Conservation (phyloP, 495 filamentous ascomycete species). For the Penicillium flavigenum region DNA sequence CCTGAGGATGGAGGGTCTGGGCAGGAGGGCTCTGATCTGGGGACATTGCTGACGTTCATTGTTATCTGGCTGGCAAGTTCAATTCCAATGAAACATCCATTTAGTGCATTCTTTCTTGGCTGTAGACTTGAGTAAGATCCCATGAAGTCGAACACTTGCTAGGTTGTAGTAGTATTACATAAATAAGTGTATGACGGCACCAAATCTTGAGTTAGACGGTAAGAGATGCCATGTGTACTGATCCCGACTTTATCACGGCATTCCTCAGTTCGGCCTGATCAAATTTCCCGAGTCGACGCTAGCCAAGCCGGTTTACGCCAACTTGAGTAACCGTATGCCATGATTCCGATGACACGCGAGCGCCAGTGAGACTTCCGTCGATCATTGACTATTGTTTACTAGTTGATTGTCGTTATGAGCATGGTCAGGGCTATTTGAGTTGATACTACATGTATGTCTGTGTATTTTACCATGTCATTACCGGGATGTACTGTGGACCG, state of each 20-base stretch:
- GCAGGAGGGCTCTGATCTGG: slow-evolving; percentile 7
- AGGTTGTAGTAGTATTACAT: background rate
- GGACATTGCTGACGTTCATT: background rate
- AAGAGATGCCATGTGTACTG: background rate
- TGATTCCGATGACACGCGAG: background rate
- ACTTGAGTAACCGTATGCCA: background rate
- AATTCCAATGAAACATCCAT: background rate
- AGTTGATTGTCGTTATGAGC: background rate
- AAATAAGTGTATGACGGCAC: background rate
- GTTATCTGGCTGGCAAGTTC: slow-evolving; percentile 3
- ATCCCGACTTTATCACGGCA: slow-evolving; percentile 7
- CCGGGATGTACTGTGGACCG: background rate
- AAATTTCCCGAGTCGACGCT: background rate
- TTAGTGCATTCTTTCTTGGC: background rate
- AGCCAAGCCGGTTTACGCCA: background rate
- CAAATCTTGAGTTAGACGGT: background rate
- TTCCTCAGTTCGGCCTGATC: slow-evolving; percentile 10
- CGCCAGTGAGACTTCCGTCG: background rate
- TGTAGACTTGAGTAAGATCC: background rate
- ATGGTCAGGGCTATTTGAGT: background rate
- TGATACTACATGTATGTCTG: no score
- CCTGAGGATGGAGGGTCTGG: slow-evolving; percentile 6
- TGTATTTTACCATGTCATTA: background rate
- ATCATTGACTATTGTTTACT: background rate
- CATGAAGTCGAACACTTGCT: background rate